Percentiles rank a stretch among this genome's conserved stretches.
phyloP scores from a whole-genome alignment of 768 basidiomycete genomes.

The Trametopsis cervina region DNA sequence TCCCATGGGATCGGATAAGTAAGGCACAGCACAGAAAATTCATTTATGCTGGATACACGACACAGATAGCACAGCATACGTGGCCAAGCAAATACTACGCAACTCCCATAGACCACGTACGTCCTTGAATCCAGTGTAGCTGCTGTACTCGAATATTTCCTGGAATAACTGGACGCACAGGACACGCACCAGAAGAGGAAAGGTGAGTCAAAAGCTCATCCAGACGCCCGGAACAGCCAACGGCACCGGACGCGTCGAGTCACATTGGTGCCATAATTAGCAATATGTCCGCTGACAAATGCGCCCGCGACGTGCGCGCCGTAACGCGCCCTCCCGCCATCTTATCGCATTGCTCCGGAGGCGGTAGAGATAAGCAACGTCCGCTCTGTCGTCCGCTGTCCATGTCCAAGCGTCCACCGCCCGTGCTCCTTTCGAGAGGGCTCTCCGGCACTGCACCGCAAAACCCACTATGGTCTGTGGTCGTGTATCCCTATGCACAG shows the following conservation, averaged over 20 bases:
- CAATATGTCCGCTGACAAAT: slow-evolving; percentile 7
- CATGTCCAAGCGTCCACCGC: background rate
- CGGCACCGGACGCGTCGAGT: slow-evolving; percentile 7
- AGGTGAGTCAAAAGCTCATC: background rate
- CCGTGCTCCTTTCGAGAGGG: background rate
- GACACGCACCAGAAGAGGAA: background rate
- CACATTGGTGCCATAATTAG: slow-evolving; percentile 5
- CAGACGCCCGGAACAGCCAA: slow-evolving; percentile 1
- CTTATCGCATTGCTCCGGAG: background rate
- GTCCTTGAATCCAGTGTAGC: background rate
- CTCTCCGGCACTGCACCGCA: background rate
- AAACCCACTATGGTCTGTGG: too few relatives aligned
- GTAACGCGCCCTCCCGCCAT: background rate
- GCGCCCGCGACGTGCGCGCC: background rate
- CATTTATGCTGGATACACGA: background rate
- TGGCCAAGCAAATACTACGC: background rate
- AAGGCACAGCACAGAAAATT: slow-evolving; percentile 4
- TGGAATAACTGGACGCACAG: background rate
- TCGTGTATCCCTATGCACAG: too few relatives aligned
- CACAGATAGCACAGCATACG: background rate
- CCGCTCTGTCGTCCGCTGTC: background rate
- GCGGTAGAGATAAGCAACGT: too few relatives aligned
- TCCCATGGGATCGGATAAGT: slow-evolving; percentile 2
- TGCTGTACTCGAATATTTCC: background rate
- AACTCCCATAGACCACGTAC: background rate